phyloP scores from a whole-genome alignment of 192 early-diverging fungal genomes.

The Pilaira anomala region DNA sequence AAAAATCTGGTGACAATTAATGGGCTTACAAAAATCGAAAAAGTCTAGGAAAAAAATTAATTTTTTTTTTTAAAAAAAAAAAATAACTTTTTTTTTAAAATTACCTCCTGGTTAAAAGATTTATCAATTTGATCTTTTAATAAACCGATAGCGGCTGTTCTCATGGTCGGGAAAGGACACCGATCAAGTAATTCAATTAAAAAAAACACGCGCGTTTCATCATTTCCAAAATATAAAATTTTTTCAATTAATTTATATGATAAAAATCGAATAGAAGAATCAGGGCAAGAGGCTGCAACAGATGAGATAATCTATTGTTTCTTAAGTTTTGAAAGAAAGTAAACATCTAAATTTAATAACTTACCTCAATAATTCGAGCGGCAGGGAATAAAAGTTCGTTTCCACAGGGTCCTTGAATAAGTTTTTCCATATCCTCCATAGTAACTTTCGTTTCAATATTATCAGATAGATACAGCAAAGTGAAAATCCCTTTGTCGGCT shows the following conservation, averaged over 20 bases:
- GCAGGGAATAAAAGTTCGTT: not conserved
- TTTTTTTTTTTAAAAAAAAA: not conserved
- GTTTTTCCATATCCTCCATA: constrained; percentile 9
- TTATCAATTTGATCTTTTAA: constrained; percentile 43
- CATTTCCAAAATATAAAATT: constrained; percentile 33
- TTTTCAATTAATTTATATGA: constrained; percentile 36
- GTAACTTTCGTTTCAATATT: constrained; percentile 11
- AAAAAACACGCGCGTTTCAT: constrained; percentile 41
- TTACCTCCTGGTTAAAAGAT: constrained; percentile 20
- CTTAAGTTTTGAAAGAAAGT: not conserved
- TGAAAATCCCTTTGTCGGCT: constrained; percentile 11
- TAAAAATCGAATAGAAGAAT: constrained; percentile 40
- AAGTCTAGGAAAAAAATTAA: not conserved
- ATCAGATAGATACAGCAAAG: constrained; percentile 12
- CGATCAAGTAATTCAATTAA: constrained; percentile 37
- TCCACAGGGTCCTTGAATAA: constrained; percentile 1
- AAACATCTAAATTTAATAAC: not conserved
- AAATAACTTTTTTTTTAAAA: too few species aligned
- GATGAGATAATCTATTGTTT: constrained; percentile 30
- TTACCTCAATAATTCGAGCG: not conserved
- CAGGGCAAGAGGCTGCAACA: constrained; percentile 41
- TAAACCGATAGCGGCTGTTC: constrained; percentile 42
- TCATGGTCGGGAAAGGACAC: constrained; percentile 49
- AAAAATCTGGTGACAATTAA: constrained; percentile 39
- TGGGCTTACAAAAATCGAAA: constrained; percentile 39